phyloP scores from a whole-genome alignment of 768 basidiomycete genomes.

The Lentinula aciculospora region DNA sequence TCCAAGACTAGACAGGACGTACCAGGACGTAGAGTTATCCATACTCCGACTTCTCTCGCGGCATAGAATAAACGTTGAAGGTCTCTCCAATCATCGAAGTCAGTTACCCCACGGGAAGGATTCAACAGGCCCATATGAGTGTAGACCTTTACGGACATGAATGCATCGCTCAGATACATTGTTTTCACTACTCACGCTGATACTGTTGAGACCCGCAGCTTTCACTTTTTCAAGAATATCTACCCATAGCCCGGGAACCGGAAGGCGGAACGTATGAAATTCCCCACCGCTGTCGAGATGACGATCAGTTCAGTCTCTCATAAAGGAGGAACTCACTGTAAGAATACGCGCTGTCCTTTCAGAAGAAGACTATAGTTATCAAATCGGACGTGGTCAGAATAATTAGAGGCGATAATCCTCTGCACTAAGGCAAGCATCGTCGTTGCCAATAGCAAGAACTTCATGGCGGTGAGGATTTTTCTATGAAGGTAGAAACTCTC shows the following conservation, averaged over 20 bases:
- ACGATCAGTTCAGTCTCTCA: neutral
- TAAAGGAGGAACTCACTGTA: conserved; percentile 46
- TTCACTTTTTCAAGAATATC: conserved; percentile 59
- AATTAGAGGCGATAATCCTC: neutral
- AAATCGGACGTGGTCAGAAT: conserved; percentile 34
- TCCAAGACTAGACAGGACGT: neutral
- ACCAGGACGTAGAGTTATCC: conserved; percentile 55
- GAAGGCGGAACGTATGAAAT: conserved; percentile 60
- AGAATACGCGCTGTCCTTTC: conserved; percentile 65
- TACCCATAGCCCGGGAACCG: conserved; percentile 55
- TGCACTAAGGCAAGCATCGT: neutral
- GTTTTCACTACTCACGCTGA: neutral
- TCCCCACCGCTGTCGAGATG: conserved; percentile 52
- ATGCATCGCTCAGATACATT: neutral
- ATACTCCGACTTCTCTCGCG: conserved; percentile 48
- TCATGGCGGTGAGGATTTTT: neutral
- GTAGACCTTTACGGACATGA: conserved; percentile 40
- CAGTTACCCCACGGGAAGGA: conserved; percentile 46
- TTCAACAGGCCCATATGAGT: conserved; percentile 55
- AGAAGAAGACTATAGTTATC: conserved; percentile 72
- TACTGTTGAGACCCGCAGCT: conserved; percentile 50
- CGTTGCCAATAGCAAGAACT: neutral
- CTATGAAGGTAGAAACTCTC: neutral
- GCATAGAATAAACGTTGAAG: conserved; percentile 48
- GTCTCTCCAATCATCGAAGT: conserved; percentile 46